Conservation (phyloP, 1,284 basidiomycete genomes). For the Xerocomus amazonicus region DNA sequence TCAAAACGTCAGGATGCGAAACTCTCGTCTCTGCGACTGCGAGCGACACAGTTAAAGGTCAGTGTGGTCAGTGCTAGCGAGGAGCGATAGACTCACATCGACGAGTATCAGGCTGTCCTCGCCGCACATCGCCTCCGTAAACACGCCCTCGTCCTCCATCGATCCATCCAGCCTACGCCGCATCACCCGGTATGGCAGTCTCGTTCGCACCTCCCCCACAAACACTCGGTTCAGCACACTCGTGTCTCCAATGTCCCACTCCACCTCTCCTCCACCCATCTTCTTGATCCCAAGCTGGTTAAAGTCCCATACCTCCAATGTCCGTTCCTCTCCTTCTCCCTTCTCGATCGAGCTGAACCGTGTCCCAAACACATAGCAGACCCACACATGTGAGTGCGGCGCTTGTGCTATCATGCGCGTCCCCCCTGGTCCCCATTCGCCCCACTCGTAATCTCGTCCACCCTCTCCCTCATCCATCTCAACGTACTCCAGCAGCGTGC, state of each 20-base stretch:
- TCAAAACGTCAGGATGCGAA: constrained; percentile 32
- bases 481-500: constrained; percentile 40
- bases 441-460: constrained; percentile 40
- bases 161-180: constrained; percentile 8
- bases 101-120: constrained; percentile 54
- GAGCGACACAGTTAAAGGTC: too few species aligned
- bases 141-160: constrained; percentile 3
- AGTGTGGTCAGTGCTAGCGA: too few species aligned
- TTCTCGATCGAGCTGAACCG: constrained; percentile 37
- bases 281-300: constrained; percentile 41
- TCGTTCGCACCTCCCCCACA: constrained; percentile 39
- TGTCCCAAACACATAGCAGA: constrained; percentile 57
- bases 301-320: constrained; percentile 48
- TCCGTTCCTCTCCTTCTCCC: constrained; percentile 8
- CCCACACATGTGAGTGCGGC: constrained; percentile 44
- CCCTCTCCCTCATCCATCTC: constrained; percentile 19
- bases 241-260: constrained; percentile 26
- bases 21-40: constrained; percentile 21
- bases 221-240: constrained; percentile 33
- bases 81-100: constrained; percentile 35
- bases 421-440: constrained; percentile 48
- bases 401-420: constrained; percentile 40
- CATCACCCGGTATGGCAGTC: constrained; percentile 41
- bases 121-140: constrained; percentile 44
- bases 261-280: constrained; percentile 11